These are phyloP conservation scores for Colletotrichum phormii DNA, from an alignment of 2,329 filamentous ascomycete species.

Conservation along the genomic window DNA sequence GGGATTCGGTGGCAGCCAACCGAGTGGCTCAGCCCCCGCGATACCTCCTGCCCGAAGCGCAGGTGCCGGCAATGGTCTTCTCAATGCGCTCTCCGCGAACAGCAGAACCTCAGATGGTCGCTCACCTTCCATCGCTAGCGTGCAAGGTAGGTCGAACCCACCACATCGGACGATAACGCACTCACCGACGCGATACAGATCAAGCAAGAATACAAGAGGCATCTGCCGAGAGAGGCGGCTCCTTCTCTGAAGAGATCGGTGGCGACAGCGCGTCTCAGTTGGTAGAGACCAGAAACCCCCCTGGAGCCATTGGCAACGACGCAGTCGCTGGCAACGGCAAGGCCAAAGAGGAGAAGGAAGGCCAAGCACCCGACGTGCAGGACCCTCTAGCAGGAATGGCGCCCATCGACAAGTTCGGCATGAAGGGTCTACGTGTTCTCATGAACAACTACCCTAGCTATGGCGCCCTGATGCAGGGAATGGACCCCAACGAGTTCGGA, in stretches of 20 bases:
- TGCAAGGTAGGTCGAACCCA: conserved; percentile 45
- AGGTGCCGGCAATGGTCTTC: conserved; percentile 65
- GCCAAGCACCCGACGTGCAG: conserved; percentile 54
- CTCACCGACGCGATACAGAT: conserved; percentile 11
- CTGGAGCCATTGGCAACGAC: conserved; percentile 62
- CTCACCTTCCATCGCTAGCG: conserved; percentile 54
- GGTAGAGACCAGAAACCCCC: conserved; percentile 52
- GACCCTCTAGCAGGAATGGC: conserved; percentile 72
- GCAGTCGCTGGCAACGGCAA: conserved; percentile 53
- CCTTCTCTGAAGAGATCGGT: conserved; percentile 57
- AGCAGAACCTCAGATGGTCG: conserved; percentile 61
- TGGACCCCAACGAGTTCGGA: conserved; percentile 68
- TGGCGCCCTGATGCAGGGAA: conserved; percentile 68
- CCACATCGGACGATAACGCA: neutral
- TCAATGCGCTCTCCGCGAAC: conserved; percentile 73
- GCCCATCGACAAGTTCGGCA: conserved; percentile 72
- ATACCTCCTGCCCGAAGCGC: conserved; percentile 54
- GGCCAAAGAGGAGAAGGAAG: conserved; percentile 56
- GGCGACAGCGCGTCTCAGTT: conserved; percentile 48
- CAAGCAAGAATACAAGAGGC: conserved; percentile 57
- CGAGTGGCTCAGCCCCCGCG: conserved; percentile 47
- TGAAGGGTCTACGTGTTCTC: conserved; percentile 72
- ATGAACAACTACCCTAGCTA: conserved; percentile 75
- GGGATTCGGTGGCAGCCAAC: conserved; percentile 64
- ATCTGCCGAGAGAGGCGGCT: conserved; percentile 54